Percentiles rank a stretch among this genome's conserved stretches.
These are phyloP conservation scores for Mrakia gelida DNA, from an alignment of 768 basidiomycete genomes.

Conservation along the genomic window DNA sequence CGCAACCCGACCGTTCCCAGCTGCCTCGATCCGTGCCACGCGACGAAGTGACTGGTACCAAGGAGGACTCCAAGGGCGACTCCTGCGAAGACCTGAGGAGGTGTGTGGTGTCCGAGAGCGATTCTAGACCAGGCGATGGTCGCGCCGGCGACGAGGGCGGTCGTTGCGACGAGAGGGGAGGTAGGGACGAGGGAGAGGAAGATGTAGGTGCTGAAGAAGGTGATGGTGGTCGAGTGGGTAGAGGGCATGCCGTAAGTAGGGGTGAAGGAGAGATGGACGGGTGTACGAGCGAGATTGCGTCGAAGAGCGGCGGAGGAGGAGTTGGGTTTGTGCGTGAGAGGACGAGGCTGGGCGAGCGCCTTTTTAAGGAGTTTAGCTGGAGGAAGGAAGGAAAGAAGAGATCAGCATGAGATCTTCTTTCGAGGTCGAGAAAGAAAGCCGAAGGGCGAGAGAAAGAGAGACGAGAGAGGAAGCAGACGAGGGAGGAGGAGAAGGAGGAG, in stretches of 20 bases:
- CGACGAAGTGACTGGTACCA: constrained; percentile 4
- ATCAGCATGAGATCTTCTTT: neutral
- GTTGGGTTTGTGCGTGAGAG: constrained; percentile 38
- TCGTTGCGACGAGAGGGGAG: constrained; percentile 27
- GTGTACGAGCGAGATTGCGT: constrained; percentile 18
- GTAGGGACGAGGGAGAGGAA: constrained; percentile 35
- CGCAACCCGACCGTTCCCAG: neutral
- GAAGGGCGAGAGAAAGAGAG: neutral
- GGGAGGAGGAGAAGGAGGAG: neutral
- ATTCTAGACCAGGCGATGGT: constrained; percentile 16
- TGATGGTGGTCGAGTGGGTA: constrained; percentile 48
- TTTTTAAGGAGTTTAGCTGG: constrained; percentile 47
- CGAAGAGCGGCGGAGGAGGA: neutral
- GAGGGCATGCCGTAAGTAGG: constrained; percentile 51
- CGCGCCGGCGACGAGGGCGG: neutral
- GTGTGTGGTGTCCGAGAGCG: constrained; percentile 21
- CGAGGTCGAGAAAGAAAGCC: neutral
- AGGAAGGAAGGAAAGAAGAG: neutral
- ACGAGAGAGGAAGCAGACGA: neutral
- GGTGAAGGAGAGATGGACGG: neutral
- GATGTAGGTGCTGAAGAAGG: constrained; percentile 45
- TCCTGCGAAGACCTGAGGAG: constrained; percentile 17
- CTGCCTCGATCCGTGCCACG: constrained; percentile 2
- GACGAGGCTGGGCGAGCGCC: constrained; percentile 44
- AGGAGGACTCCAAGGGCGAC: constrained; percentile 7